Percentiles rank a stretch among this genome's conserved stretches.
Conservation (phyloP, 176 grass and related monocot species). For the Thinopyrum elongatum region DNA sequence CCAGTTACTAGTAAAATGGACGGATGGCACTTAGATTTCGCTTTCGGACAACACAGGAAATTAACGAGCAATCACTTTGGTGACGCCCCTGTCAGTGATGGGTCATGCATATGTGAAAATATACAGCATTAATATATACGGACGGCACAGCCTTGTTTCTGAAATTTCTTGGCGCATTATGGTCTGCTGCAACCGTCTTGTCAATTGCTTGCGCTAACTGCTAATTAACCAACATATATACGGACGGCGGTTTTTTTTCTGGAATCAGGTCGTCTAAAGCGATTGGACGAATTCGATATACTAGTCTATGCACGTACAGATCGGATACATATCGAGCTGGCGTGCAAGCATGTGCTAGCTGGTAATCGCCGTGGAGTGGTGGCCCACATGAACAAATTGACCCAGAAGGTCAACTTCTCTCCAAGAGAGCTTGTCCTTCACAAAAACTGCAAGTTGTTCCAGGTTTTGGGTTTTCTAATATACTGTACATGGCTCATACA, state of each 20-base stretch:
- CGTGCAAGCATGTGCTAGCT: neutral
- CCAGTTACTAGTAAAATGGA: too few relatives aligned
- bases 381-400: neutral
- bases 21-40: too few relatives aligned
- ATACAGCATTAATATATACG: too few relatives aligned
- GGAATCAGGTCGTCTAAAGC: too few relatives aligned
- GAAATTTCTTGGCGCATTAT: neutral
- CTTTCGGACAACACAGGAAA: too few relatives aligned
- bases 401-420: constrained; percentile 35
- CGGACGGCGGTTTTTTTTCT: neutral
- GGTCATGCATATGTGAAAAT: too few relatives aligned
- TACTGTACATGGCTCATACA: too few relatives aligned
- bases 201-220: neutral
- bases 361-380: neutral
- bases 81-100: too few relatives aligned
- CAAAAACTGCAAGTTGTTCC: constrained; percentile 13
- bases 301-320: constrained; percentile 21
- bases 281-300: too few relatives aligned
- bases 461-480: too few relatives aligned
- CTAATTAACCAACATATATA: neutral
- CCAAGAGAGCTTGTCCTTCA: neutral
- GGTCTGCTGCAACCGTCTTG: constrained; percentile 1
- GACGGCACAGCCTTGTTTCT: too few relatives aligned
- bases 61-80: too few relatives aligned
- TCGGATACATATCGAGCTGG: neutral